Evolutionary conservation across 2,329 filamentous ascomycete species (phyloP), one percentile per base, ranked within the genome.

Genomic region (Colletotrichum truncatum): DNA sequence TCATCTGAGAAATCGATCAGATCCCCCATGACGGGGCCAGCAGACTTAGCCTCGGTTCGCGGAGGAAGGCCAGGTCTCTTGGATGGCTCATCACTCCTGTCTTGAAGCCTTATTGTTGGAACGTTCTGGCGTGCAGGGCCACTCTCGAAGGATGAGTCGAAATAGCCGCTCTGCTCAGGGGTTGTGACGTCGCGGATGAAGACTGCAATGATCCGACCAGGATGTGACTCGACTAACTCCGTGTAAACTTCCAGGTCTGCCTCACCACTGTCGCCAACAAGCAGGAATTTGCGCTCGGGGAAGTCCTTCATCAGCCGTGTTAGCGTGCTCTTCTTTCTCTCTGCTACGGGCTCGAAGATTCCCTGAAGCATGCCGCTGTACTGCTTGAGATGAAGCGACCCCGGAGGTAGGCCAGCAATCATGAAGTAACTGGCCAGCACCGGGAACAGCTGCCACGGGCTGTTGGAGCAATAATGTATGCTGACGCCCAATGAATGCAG

Each of bases 401-500:
- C 97, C 1, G 87, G 87, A 0, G 96, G 96, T 1, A 99, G 81
- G 1, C 92, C 92, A 6, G 92, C 92, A 39, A 91, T 79, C 69
- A 90, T 89, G 76, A 98, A 97, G 75, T 92, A 99, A 56, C 88
- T 93, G 5, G 93, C 91, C 10, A 99, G 82, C 3, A 98, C 89
- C 0, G 96, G 96, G 72, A 93, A 99, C 6, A 99, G 85, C 76
- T 99, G 97, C 97, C 97, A 99, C 1, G 96, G 96, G 53, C 95
- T 97, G 78, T 99, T 99, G n/a, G 96, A 99, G 69, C 97, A 97
- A 76, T 99, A 99, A 75, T 99, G 97, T 55, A 99, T 86, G 71
- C 90, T 88, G 23, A 98, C 95, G 16, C 94, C 94, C 80, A 95
- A 88, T 18, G 89, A 84, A 38, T 91, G 86, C 79, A 99, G 85